These are phyloP conservation scores for Jatropha multifida DNA, from an alignment of 441 rosid genomes.

Conservation along the genomic window DNA sequence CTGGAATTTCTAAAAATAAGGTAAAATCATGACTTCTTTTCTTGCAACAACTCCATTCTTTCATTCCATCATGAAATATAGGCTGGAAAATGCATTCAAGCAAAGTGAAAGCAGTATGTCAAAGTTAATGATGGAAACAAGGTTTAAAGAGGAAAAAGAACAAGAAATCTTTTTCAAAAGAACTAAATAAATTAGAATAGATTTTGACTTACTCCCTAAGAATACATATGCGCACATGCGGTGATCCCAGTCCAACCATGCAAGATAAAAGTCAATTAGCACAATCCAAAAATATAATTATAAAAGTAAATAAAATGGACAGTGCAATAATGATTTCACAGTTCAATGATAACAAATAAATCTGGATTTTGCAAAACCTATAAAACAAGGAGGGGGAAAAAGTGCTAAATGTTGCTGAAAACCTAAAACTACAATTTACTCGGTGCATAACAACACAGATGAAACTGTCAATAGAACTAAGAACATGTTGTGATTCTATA, in stretches of 20 bases:
- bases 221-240: conserved; percentile 18
- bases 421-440: background rate
- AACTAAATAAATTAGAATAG: conserved; percentile 5
- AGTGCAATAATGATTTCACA: conserved; percentile 4
- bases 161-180: background rate
- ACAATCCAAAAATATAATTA: conserved; percentile 6
- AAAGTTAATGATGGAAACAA: background rate
- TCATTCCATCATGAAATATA: conserved; percentile 86
- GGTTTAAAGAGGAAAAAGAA: conserved; percentile 12
- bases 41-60: conserved; percentile 99
- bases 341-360: background rate
- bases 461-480: background rate
- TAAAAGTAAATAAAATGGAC: background rate
- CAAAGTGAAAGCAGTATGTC: background rate
- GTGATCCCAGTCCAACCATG: conserved; percentile 34
- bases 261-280: conserved; percentile 32
- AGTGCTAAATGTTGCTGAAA: background rate
- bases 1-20: conserved; percentile 81
- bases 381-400: background rate
- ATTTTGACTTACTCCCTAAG: conserved; percentile 70
- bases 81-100: conserved; percentile 53
- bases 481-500: background rate
- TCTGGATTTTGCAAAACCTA: background rate
- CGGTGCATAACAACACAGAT: background rate
- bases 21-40: conserved; percentile 88